A percentile compares a stretch with the other conserved stretches of the same genome.
Evolutionary conservation across 306 rosid species (phyloP).

Genomic region (Carpinus fangiana): DNA sequence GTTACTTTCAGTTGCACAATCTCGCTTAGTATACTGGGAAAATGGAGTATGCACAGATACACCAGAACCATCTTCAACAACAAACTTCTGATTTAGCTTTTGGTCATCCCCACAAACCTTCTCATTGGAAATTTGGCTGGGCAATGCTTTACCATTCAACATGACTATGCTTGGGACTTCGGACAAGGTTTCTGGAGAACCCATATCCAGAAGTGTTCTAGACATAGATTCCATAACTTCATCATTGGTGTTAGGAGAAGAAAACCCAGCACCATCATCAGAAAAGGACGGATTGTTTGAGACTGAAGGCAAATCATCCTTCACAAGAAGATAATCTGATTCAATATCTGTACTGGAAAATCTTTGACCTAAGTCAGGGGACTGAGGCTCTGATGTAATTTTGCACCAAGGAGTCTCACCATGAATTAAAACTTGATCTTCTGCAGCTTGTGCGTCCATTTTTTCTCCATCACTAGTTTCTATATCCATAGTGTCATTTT

Average conservation of each 20-base stretch:
- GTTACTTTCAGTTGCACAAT: conserved; percentile 32
- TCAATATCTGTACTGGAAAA: conserved; percentile 41
- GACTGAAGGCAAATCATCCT: conserved; percentile 43
- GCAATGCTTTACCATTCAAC: conserved; percentile 31
- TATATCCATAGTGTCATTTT: conserved; percentile 35
- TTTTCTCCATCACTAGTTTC: conserved; percentile 39
- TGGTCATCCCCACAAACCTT: conserved; percentile 41
- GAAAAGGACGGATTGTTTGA: conserved; percentile 34
- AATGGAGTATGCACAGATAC: conserved; percentile 29
- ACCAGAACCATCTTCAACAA: conserved; percentile 42
- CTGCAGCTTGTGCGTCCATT: conserved; percentile 32
- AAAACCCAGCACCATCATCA: conserved; percentile 34
- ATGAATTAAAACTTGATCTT: conserved; percentile 28
- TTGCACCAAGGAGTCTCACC: conserved; percentile 22
- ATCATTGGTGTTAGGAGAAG: conserved; percentile 38
- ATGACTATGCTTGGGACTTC: conserved; percentile 34
- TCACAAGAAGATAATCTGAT: conserved; percentile 39
- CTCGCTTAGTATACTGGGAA: conserved; percentile 35
- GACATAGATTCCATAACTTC: conserved; percentile 48
- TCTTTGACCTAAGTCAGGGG: conserved; percentile 31
- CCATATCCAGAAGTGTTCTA: conserved; percentile 33
- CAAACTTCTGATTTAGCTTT: conserved; percentile 32
- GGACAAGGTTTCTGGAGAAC: conserved; percentile 46
- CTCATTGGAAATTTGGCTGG: conserved; percentile 29
- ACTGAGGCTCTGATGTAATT: conserved; percentile 26